phyloP scores from a whole-genome alignment of 352 stramenopile species.

The Pythium plurisporium region DNA sequence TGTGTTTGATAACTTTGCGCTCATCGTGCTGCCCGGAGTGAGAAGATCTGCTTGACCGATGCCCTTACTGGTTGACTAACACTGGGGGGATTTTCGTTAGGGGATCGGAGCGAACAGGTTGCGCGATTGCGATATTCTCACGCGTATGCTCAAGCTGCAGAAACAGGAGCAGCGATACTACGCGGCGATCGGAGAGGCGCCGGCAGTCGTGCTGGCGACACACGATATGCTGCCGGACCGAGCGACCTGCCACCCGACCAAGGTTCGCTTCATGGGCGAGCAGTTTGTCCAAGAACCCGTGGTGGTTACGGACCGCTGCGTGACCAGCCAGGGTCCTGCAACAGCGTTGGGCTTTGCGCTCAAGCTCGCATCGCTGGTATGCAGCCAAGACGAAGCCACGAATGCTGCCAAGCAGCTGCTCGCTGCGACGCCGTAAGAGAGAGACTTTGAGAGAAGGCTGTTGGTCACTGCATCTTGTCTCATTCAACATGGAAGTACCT shows the following conservation, averaged over 20 bases:
- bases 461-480: not conserved
- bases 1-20: slow-evolving; percentile 53
- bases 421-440: slow-evolving; percentile 20
- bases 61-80: too few relatives aligned
- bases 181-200: slow-evolving; percentile 44
- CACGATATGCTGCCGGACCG: slow-evolving; percentile 38
- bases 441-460: not conserved
- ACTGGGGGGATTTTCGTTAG: too few relatives aligned
- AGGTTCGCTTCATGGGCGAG: slow-evolving; percentile 39
- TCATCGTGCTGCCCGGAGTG: slow-evolving; percentile 73
- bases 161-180: slow-evolving; percentile 44
- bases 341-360: slow-evolving; percentile 48
- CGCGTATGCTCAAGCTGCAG: slow-evolving; percentile 60
- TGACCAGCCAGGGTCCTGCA: slow-evolving; percentile 57
- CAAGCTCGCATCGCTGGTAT: slow-evolving; percentile 53
- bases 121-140: slow-evolving; percentile 52
- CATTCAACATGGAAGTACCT: too few relatives aligned
- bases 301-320: slow-evolving; percentile 47
- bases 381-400: slow-evolving; percentile 32
- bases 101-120: slow-evolving; percentile 39
- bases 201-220: slow-evolving; percentile 39
- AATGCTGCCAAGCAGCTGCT: slow-evolving; percentile 40
- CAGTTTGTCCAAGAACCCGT: slow-evolving; percentile 48
- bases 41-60: slow-evolving; percentile 2
- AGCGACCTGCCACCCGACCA: slow-evolving; percentile 46